These are phyloP conservation scores for Fusarium protoensiforme DNA, from an alignment of 2,329 filamentous ascomycete genomes.

Conservation along the genomic window DNA sequence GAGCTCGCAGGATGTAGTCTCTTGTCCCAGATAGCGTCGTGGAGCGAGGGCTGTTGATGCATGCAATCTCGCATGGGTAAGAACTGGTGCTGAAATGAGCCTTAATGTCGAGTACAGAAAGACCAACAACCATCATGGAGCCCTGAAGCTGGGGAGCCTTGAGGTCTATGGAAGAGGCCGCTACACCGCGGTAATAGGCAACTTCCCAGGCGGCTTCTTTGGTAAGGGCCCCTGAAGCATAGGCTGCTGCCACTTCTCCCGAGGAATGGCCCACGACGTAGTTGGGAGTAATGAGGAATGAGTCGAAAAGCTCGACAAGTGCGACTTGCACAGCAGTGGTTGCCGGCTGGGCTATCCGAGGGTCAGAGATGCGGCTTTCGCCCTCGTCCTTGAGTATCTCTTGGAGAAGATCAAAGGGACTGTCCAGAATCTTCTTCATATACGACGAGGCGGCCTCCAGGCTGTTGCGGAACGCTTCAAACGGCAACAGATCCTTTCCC, in stretches of 20 bases:
- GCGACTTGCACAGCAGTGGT: constrained; percentile 57
- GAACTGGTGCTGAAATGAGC: constrained; percentile 39
- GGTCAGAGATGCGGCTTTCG: constrained; percentile 45
- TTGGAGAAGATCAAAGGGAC: constrained; percentile 48
- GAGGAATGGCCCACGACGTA: constrained; percentile 59
- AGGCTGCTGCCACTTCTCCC: constrained; percentile 59
- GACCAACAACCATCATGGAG: constrained; percentile 55
- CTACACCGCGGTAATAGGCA: constrained; percentile 55
- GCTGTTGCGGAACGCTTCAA: constrained; percentile 54
- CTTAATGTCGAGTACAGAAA: constrained; percentile 44
- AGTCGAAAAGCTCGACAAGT: constrained; percentile 52
- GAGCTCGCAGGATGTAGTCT: constrained; percentile 46
- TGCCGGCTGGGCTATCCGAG: constrained; percentile 54
- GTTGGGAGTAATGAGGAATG: constrained; percentile 46
- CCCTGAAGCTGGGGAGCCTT: constrained; percentile 47
- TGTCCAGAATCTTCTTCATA: constrained; percentile 44
- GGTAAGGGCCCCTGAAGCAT: constrained; percentile 51
- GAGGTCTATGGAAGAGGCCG: constrained; percentile 44
- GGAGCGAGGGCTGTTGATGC: constrained; percentile 57
- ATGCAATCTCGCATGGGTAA: constrained; percentile 51
- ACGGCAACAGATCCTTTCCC: constrained; percentile 54
- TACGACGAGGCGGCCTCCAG: constrained; percentile 49
- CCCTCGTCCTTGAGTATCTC: constrained; percentile 48
- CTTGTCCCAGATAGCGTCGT: constrained; percentile 57
- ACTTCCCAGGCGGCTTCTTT: constrained; percentile 54